These are phyloP conservation scores for Schoenoplectus tabernaemontani DNA, from an alignment of 202 grass and related monocot species.

Conservation along the genomic window DNA sequence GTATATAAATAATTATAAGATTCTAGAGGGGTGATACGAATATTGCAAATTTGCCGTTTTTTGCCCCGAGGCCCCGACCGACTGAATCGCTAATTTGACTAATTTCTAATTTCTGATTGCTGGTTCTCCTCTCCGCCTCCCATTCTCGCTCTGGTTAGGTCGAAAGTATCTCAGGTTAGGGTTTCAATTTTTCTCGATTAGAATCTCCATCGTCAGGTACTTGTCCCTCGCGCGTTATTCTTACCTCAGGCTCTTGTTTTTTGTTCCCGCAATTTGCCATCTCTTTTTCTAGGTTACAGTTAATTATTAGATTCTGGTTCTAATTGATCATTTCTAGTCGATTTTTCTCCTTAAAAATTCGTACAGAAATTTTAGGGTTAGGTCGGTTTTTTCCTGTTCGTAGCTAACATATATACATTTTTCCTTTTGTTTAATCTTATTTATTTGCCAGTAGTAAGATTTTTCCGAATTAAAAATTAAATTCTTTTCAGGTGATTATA, in stretches of 20 bases:
- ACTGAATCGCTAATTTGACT: background rate
- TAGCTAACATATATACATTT: background rate
- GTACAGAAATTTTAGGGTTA: conserved; percentile 8
- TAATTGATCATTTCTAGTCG: background rate
- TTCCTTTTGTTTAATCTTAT: background rate
- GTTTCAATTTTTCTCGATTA: conserved; percentile 15
- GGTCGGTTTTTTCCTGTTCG: background rate
- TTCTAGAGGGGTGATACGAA: background rate
- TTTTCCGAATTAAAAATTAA: background rate
- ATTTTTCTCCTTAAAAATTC: background rate
- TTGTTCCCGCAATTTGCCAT: background rate
- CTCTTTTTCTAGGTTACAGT: background rate
- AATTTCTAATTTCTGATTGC: background rate
- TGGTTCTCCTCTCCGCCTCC: background rate
- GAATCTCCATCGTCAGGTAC: conserved; percentile 11
- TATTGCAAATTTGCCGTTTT: background rate
- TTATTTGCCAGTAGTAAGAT: background rate
- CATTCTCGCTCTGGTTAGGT: background rate
- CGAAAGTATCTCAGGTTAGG: conserved; percentile 6
- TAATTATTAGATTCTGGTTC: background rate
- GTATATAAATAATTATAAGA: background rate
- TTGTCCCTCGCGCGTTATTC: background rate
- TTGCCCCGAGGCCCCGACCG: background rate
- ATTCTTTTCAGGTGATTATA: conserved; percentile 7
- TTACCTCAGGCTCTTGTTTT: too few relatives aligned